These are phyloP conservation scores for Backusella luteola DNA, from an alignment of 192 early-diverging fungal genomes.

Conservation along the genomic window DNA sequence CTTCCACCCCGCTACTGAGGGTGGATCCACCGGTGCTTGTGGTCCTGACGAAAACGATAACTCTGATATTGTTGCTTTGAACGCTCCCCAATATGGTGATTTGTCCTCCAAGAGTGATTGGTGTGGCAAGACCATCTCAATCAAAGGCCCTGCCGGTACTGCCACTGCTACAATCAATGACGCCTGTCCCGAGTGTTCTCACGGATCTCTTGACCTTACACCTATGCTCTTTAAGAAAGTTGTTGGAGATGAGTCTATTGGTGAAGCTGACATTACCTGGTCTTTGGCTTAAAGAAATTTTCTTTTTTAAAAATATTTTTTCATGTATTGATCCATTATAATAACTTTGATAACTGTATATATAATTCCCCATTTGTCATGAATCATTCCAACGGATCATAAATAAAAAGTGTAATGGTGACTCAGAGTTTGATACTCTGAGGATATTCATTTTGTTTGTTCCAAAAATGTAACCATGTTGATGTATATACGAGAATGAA, in stretches of 20 bases:
- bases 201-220: conserved; percentile 52
- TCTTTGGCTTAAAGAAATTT: conserved; percentile 33
- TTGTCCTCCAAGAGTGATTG: conserved; percentile 20
- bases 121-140: conserved; percentile 26
- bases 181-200: conserved; percentile 49
- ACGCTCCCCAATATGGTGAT: neutral
- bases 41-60: conserved; percentile 25
- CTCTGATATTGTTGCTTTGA: neutral
- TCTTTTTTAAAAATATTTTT: too few relatives aligned
- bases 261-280: conserved; percentile 52
- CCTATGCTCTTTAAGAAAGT: conserved; percentile 48
- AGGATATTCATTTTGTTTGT: too few relatives aligned
- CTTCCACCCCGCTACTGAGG: conserved; percentile 23
- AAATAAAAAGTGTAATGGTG: too few relatives aligned
- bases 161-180: conserved; percentile 51
- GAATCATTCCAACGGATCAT: too few relatives aligned
- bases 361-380: neutral
- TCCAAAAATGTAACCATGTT: too few relatives aligned
- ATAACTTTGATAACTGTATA: neutral
- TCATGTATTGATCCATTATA: neutral
- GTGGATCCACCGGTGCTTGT: conserved; percentile 21
- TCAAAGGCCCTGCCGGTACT: conserved; percentile 35
- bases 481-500: too few relatives aligned
- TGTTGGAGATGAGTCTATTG: conserved; percentile 42
- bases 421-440: too few relatives aligned